Conservation (phyloP, 2,329 filamentous ascomycete genomes). For the Claviceps digitariae region DNA sequence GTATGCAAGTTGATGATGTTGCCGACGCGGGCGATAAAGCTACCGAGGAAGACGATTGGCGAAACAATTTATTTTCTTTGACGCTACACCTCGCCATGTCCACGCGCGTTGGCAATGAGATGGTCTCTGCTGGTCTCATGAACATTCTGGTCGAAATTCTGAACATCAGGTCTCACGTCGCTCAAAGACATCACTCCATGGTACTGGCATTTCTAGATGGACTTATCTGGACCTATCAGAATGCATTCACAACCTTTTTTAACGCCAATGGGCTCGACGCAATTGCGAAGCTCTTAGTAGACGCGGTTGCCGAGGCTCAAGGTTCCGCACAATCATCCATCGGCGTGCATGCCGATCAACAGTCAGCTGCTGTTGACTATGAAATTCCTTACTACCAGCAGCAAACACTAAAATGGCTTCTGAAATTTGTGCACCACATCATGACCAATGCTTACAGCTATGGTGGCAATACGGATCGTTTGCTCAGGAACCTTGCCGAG, state of each 20-base stretch:
- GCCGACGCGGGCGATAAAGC: constrained; percentile 44
- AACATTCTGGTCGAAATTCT: constrained; percentile 83
- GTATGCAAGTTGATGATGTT: constrained; percentile 48
- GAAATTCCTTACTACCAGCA: constrained; percentile 87
- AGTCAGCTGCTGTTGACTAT: constrained; percentile 81
- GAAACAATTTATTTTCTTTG: constrained; percentile 77
- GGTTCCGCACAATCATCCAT: constrained; percentile 51
- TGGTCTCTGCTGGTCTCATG: constrained; percentile 80
- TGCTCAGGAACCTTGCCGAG: constrained; percentile 87
- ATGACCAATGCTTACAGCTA: constrained; percentile 62
- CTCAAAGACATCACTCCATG: constrained; percentile 70
- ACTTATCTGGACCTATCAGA: constrained; percentile 72
- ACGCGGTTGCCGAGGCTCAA: constrained; percentile 60
- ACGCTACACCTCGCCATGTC: constrained; percentile 67
- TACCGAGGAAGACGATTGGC: constrained; percentile 73
- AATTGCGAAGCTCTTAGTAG: constrained; percentile 76
- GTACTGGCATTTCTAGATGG: constrained; percentile 80
- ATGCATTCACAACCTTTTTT: constrained; percentile 73
- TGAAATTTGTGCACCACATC: constrained; percentile 94
- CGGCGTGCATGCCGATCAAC: constrained; percentile 54
- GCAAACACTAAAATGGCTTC: constrained; percentile 80
- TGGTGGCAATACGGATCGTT: constrained; percentile 73
- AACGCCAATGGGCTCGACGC: constrained; percentile 72
- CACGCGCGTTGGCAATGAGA: constrained; percentile 62
- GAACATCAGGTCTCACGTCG: constrained; percentile 65